A percentile compares a stretch with the other conserved stretches of the same genome.
Conservation (phyloP, 2,329 filamentous ascomycete species). For the Dryadomyces sulphureus region DNA sequence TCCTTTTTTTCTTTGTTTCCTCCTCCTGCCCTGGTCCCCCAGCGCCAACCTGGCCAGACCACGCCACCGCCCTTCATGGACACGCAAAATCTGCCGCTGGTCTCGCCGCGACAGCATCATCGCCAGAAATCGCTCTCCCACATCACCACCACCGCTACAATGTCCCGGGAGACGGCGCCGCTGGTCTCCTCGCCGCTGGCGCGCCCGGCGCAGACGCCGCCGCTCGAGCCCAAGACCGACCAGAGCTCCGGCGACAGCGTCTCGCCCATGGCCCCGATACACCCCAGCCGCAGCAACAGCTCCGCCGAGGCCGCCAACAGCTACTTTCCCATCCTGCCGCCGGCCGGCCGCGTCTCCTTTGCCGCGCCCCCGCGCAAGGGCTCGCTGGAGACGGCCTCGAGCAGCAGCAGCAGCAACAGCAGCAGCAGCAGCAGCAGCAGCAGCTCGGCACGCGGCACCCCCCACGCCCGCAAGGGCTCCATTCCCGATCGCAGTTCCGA, state of each 20-base stretch:
- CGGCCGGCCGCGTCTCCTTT: too few relatives aligned
- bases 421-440: neutral
- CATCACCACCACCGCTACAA: neutral
- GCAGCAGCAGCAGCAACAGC: neutral
- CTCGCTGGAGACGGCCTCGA: conserved; percentile 2
- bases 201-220: neutral
- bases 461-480: neutral
- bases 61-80: too few relatives aligned
- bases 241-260: conserved; percentile 26
- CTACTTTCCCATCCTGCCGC: too few relatives aligned
- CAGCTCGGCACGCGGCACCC: neutral
- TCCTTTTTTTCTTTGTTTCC: neutral
- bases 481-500: conserved; percentile 14
- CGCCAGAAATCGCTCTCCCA: too few relatives aligned
- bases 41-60: too few relatives aligned
- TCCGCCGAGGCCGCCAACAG: neutral
- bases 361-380: neutral
- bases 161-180: neutral
- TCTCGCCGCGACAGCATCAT: too few relatives aligned
- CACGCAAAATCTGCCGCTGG: too few relatives aligned
- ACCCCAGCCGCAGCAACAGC: neutral
- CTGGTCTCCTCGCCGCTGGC: neutral
- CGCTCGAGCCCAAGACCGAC: conserved; percentile 5
- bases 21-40: too few relatives aligned
- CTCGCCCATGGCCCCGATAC: conserved; percentile 22